Evolutionary conservation across 352 stramenopile genomes (phyloP).

Genomic region (Phytophthora nicotianae): DNA sequence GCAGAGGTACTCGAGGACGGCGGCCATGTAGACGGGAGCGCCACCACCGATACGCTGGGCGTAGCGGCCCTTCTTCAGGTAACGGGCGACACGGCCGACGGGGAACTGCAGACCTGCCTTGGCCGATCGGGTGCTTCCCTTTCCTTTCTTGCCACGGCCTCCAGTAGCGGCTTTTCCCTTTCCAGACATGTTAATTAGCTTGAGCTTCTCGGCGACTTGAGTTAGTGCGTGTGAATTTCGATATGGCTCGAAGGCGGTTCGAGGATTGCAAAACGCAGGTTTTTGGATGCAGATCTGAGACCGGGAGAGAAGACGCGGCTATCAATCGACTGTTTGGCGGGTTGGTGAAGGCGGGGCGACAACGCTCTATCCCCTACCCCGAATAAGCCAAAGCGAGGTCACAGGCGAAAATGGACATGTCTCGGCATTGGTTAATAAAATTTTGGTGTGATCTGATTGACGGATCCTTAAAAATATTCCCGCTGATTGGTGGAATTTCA

Average conservation of each 20-base stretch:
- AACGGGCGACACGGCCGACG: slow-evolving; percentile 94
- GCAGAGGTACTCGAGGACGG: slow-evolving; percentile 94
- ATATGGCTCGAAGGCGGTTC: slow-evolving; percentile 15
- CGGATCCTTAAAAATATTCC: slow-evolving; percentile 4
- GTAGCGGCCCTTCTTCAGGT: slow-evolving; percentile 93
- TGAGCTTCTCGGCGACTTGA: slow-evolving; percentile 34
- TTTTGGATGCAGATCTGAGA: slow-evolving; percentile 7
- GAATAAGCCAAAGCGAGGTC: slow-evolving; percentile 17
- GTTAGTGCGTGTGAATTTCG: slow-evolving; percentile 34
- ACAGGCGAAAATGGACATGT: slow-evolving; percentile 13
- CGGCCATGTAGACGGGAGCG: slow-evolving; percentile 95
- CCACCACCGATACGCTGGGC: slow-evolving; percentile 91
- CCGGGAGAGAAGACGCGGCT: slow-evolving; percentile 9
- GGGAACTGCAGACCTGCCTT: slow-evolving; percentile 97
- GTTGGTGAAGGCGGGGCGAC: slow-evolving; percentile 14
- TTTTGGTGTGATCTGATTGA: slow-evolving; percentile 13
- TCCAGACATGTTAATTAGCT: slow-evolving; percentile 62
- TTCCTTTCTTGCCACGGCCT: slow-evolving; percentile 74
- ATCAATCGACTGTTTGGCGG: background rate
- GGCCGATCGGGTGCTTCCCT: slow-evolving; percentile 70
- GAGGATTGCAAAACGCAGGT: background rate
- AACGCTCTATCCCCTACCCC: background rate
- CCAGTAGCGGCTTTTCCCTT: slow-evolving; percentile 79
- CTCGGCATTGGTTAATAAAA: slow-evolving; percentile 20
- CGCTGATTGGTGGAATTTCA: slow-evolving; percentile 27